Conservation (phyloP, 352 stramenopile genomes). For the Pythium dissimile region DNA sequence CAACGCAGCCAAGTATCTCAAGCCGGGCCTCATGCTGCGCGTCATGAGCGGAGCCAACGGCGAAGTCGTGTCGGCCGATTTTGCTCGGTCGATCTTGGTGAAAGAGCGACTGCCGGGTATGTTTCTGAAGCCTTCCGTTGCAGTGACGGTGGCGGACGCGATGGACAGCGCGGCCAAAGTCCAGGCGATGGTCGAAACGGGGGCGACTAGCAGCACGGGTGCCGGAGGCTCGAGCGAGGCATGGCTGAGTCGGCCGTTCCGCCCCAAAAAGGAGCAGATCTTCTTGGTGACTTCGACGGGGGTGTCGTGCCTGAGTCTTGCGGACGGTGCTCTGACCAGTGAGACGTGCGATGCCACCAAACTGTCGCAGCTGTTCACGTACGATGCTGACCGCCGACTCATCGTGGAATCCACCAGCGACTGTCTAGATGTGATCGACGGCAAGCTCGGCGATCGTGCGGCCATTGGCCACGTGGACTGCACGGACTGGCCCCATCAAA, state of each 20-base stretch:
- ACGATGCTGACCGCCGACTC: conserved; percentile 6
- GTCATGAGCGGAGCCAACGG: conserved; percentile 2
- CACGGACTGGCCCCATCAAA: conserved; percentile 13
- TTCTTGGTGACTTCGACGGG: neutral
- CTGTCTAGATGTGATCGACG: conserved; percentile 15
- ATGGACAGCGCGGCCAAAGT: neutral
- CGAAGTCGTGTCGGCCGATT: neutral
- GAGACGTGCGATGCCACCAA: conserved; percentile 6
- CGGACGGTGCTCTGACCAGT: conserved; percentile 1
- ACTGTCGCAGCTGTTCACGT: conserved; percentile 12
- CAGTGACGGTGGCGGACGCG: neutral
- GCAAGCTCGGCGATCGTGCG: neutral
- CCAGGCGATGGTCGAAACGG: conserved; percentile 7
- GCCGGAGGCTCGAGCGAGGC: neutral
- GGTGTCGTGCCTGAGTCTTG: conserved; percentile 8
- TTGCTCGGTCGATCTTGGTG: neutral
- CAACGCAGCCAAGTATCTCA: conserved; percentile 1
- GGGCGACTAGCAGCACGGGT: neutral
- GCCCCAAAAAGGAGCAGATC: conserved; percentile 5
- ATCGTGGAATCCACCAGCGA: neutral
- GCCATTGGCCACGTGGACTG: conserved; percentile 9
- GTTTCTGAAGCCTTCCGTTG: neutral
- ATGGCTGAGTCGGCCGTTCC: conserved; percentile 13
- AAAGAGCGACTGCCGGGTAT: conserved; percentile 8
- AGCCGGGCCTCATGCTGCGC: conserved; percentile 4